Conservation (phyloP, 768 basidiomycete species). For the Pholiota microspora region DNA sequence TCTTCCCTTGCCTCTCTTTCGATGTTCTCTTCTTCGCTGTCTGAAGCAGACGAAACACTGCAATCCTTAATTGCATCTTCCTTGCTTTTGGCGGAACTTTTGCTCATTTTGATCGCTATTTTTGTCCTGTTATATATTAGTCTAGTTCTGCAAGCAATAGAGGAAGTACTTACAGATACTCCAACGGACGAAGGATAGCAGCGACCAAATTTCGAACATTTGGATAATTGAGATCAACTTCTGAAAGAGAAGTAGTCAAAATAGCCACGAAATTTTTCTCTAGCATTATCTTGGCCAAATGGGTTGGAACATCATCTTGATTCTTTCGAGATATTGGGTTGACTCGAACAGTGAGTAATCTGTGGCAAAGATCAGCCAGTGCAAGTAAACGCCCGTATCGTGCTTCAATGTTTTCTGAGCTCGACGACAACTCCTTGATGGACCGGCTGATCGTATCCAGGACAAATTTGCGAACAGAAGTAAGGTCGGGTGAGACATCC, state of each 20-base stretch:
- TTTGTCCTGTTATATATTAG: constrained; percentile 62
- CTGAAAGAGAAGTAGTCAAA: constrained; percentile 83
- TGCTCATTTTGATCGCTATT: constrained; percentile 97
- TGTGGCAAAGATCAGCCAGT: constrained; percentile 82
- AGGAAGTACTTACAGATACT: constrained; percentile 66
- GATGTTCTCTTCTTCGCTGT: constrained; percentile 58
- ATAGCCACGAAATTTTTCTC: constrained; percentile 95
- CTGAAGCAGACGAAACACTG: constrained; percentile 46
- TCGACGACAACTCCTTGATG: constrained; percentile 71
- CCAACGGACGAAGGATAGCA: constrained; percentile 84
- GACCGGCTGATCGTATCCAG: constrained; percentile 85
- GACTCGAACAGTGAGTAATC: constrained; percentile 79
- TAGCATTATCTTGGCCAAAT: constrained; percentile 96
- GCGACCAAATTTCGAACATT: constrained; percentile 84
- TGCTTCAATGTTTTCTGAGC: constrained; percentile 58
- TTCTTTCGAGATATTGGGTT: constrained; percentile 50
- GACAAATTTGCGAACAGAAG: constrained; percentile 90
- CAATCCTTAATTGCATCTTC: constrained; percentile 52
- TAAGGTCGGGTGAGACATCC: constrained; percentile 73
- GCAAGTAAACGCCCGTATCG: constrained; percentile 90
- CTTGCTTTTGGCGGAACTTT: constrained; percentile 64
- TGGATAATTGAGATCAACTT: constrained; percentile 95
- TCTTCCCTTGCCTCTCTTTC: constrained; percentile 64
- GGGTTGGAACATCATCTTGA: constrained; percentile 77
- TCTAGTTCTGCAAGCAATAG: constrained; percentile 6